Evolutionary conservation across 2,329 filamentous ascomycete genomes (phyloP), one percentile per base, ranked within the genome.

Genomic region (Pestalotiopsis fici): DNA sequence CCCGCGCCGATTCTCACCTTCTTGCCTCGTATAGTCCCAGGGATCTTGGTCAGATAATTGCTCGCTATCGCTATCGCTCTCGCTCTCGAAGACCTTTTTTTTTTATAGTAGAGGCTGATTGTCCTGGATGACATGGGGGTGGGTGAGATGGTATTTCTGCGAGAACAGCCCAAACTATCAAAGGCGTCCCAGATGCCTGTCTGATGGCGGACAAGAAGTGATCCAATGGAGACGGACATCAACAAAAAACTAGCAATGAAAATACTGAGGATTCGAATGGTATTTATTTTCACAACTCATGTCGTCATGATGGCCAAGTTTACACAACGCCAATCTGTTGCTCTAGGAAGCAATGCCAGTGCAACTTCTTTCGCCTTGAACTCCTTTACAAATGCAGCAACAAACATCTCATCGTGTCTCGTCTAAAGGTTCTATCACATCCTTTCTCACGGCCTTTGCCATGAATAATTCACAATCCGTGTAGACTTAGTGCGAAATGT

Each of bases 401-500:
- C 55, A 4, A 31, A n/a, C 27, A 23, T 23, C 55, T 23, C 25
- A 25, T 27, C 55, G 23, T 57, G 55, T 23, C 23, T 25, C 55
- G 18, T 57, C 23, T 27, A 23, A 57, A 18, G 27, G 0, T 23
- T 57, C 23, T 27, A 27, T 13, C 25, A 12, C 5, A 1, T 57
- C 9, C 31, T 35, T n/a, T n/a, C 43, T 50, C 18, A 6, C 21
- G 13, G 15, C 27, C n/a, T 43, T 11, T 13, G 28, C 59, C 15
- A 15, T 15, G 12, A 39, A 7, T 23, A 7, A 23, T 31, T 21
- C 13, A 35, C 39, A 54, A 23, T n/a, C 39, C 31, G 25, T 64
- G 31, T n/a, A 35, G 23, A 9, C 35, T 72, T 74, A 89, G 74
- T 98, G 96, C 72, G 95, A 98, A 75, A 99, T 98, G 80, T 98